phyloP scores from a whole-genome alignment of 345 rosid genomes.

The Linum usitatissimum region DNA sequence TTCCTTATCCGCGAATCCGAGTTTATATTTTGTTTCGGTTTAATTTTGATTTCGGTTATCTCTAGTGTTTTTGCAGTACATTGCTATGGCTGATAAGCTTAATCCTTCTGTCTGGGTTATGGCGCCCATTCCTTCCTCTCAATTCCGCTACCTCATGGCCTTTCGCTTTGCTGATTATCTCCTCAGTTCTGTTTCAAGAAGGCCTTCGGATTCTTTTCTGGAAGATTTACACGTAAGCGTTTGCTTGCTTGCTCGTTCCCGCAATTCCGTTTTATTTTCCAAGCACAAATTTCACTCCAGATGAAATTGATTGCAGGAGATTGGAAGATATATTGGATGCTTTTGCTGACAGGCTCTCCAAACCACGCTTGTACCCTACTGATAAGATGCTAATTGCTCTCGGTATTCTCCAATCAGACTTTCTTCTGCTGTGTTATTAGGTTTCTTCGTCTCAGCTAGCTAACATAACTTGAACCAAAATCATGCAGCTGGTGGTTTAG shows the following conservation, averaged over 20 bases:
- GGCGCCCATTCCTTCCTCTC: conserved; percentile 92
- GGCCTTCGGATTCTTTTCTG: conserved; percentile 83
- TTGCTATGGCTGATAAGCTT: conserved; percentile 84
- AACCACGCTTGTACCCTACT: conserved; percentile 71
- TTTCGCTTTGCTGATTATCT: conserved; percentile 55
- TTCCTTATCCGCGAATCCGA: background rate
- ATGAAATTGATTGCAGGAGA: conserved; percentile 35
- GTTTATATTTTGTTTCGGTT: background rate
- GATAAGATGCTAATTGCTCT: conserved; percentile 92
- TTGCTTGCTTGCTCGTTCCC: background rate
- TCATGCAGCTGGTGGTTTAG: conserved; percentile 99
- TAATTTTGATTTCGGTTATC: conserved; percentile 3
- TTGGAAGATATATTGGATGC: conserved; percentile 81
- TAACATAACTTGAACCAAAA: conserved; percentile 20
- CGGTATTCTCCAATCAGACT: conserved; percentile 34
- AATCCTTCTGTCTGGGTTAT: conserved; percentile 65
- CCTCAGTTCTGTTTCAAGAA: conserved; percentile 80
- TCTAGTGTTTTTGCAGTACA: conserved; percentile 39
- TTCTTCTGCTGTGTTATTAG: background rate
- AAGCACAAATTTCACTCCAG: background rate
- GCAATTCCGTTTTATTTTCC: background rate
- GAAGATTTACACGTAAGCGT: conserved; percentile 65
- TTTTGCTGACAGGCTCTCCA: conserved; percentile 84
- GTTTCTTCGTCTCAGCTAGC: conserved; percentile 9
- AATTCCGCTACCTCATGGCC: conserved; percentile 71